A percentile compares a stretch with the other conserved stretches of the same genome.
Evolutionary conservation across 306 rosid genomes (phyloP).

Genomic region (Albizia julibrissin): DNA sequence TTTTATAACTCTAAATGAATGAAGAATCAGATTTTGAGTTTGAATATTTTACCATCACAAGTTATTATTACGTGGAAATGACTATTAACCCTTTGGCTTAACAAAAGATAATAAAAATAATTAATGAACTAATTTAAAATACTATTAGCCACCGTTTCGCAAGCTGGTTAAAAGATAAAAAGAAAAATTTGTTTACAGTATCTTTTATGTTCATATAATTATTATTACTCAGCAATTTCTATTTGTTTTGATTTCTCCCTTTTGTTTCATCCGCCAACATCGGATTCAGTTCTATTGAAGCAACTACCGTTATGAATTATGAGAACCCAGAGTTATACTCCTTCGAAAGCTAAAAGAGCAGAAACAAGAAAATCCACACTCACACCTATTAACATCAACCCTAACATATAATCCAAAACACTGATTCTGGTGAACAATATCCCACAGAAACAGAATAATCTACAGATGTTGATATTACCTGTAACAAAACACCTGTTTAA

Average conservation of each 20-base stretch:
- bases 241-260: background rate
- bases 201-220: too few relatives aligned
- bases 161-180: too few relatives aligned
- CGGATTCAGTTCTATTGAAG: background rate
- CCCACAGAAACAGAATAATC: slow-evolving; percentile 24
- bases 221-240: background rate
- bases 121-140: too few relatives aligned
- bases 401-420: background rate
- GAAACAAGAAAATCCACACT: slow-evolving; percentile 23
- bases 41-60: too few relatives aligned
- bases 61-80: too few relatives aligned
- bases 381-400: slow-evolving; percentile 17
- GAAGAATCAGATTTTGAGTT: too few relatives aligned
- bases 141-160: too few relatives aligned
- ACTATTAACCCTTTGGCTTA: too few relatives aligned
- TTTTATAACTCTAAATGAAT: too few relatives aligned
- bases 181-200: too few relatives aligned
- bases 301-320: background rate
- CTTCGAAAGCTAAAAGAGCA: slow-evolving; percentile 2
- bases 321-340: background rate
- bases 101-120: too few relatives aligned
- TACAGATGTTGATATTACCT: slow-evolving; percentile 31
- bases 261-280: background rate
- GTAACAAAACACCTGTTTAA: slow-evolving; percentile 32
- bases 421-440: background rate